Evolutionary conservation across 176 grass and related monocot species (phyloP).

Genomic region (Phoenix dactylifera): DNA sequence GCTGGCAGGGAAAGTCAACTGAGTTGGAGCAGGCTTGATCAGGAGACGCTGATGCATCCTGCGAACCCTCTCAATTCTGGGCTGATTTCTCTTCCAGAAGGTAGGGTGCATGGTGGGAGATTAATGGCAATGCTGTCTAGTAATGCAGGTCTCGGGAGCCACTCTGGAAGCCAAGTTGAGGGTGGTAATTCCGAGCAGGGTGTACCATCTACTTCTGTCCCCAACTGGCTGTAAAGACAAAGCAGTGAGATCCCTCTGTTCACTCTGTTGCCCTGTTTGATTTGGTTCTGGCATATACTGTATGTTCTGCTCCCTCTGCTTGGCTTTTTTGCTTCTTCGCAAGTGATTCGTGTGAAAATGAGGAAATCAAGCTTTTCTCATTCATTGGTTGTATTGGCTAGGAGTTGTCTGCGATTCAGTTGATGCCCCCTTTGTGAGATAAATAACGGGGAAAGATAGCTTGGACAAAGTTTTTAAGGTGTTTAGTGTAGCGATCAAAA

Average conservation of each 20-base stretch:
- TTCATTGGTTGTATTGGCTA: neutral
- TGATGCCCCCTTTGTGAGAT: slow-evolving; percentile 5
- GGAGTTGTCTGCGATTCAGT: neutral
- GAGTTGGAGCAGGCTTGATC: neutral
- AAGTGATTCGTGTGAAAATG: slow-evolving; percentile 3
- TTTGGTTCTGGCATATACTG: slow-evolving; percentile 1
- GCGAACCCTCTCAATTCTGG: neutral
- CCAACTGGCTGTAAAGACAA: slow-evolving; percentile 22
- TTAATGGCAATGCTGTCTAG: slow-evolving; percentile 26
- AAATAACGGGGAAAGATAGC: slow-evolving; percentile 27
- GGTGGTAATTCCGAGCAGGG: neutral
- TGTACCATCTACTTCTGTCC: no score
- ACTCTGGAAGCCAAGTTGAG: neutral
- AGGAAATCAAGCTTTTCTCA: slow-evolving; percentile 10
- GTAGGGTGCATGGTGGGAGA: slow-evolving; percentile 47
- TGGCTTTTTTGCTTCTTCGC: neutral
- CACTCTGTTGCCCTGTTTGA: neutral
- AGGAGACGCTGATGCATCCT: slow-evolving; percentile 1
- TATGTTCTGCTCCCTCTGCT: slow-evolving; percentile 2
- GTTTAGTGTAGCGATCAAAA: no score
- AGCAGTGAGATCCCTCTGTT: neutral
- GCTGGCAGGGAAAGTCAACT: neutral
- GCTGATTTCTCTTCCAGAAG: slow-evolving; percentile 25
- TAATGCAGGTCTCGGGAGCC: neutral
- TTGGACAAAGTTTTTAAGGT: neutral